These are phyloP conservation scores for Thyridium curvatum DNA, from an alignment of 2,329 filamentous ascomycete genomes.

Conservation along the genomic window DNA sequence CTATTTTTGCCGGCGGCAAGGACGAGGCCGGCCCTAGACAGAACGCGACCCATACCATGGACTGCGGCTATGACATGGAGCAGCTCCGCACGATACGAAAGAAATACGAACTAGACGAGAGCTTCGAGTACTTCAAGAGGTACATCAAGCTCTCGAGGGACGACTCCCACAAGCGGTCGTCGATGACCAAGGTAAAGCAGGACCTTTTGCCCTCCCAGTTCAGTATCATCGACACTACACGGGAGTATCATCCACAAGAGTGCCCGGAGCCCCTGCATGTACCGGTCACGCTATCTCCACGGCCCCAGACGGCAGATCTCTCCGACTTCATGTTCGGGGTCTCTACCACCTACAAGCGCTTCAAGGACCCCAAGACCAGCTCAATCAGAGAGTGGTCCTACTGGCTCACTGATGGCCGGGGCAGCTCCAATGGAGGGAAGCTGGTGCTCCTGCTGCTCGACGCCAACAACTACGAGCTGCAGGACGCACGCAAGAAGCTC, in stretches of 20 bases:
- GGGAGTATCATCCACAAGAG: slow-evolving; percentile 30
- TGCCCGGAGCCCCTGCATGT: slow-evolving; percentile 45
- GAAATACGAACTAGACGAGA: slow-evolving; percentile 39
- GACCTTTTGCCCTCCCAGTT: slow-evolving; percentile 39
- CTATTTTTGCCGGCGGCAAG: slow-evolving; percentile 13
- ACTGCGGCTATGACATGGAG: slow-evolving; percentile 42
- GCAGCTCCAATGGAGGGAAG: slow-evolving; percentile 50
- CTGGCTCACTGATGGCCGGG: slow-evolving; percentile 52
- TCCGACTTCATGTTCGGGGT: slow-evolving; percentile 55
- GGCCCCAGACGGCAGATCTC: slow-evolving; percentile 43
- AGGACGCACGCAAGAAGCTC: slow-evolving; percentile 40
- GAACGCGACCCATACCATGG: slow-evolving; percentile 28
- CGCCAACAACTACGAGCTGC: slow-evolving; percentile 43
- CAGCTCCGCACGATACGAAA: slow-evolving; percentile 38
- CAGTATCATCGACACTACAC: slow-evolving; percentile 36
- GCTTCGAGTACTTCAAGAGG: slow-evolving; percentile 50
- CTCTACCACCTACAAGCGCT: slow-evolving; percentile 50
- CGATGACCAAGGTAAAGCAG: slow-evolving; percentile 43
- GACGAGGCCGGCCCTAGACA: neutral
- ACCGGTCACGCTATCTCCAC: slow-evolving; percentile 42
- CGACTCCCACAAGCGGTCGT: slow-evolving; percentile 37
- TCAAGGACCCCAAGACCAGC: slow-evolving; percentile 43
- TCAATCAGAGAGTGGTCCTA: slow-evolving; percentile 54
- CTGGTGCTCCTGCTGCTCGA: slow-evolving; percentile 48
- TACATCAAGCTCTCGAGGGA: slow-evolving; percentile 46